phyloP scores from a whole-genome alignment of 2,329 filamentous ascomycete genomes.

The Stagonosporopsis vannaccii region DNA sequence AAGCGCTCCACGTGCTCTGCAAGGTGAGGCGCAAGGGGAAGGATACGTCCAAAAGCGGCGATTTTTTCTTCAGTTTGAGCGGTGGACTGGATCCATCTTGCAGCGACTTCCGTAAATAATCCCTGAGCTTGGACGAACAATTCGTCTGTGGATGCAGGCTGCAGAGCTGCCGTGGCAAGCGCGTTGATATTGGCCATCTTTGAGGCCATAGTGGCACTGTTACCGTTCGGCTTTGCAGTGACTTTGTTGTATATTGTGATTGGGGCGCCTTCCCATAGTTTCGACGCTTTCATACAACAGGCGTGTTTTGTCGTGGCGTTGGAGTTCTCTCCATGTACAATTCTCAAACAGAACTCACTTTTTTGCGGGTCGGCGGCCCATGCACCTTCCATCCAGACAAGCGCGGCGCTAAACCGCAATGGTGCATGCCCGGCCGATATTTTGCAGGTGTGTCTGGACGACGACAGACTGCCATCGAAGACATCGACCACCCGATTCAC shows the following conservation, averaged over 20 bases:
- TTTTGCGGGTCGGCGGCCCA: constrained; percentile 21
- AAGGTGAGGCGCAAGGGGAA: constrained; percentile 84
- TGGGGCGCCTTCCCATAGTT: constrained; percentile 48
- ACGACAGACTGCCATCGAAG: constrained; percentile 26
- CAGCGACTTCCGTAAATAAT: constrained; percentile 81
- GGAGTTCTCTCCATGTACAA: constrained; percentile 16
- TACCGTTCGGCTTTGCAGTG: constrained; percentile 29
- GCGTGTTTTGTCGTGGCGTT: constrained; percentile 27
- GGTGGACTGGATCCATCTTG: constrained; percentile 71
- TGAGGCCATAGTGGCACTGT: constrained; percentile 23
- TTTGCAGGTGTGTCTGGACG: constrained; percentile 24
- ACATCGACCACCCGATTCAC: constrained; percentile 27
- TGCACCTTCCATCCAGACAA: neutral
- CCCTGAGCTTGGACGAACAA: constrained; percentile 78
- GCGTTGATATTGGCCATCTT: constrained; percentile 38
- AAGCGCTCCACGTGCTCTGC: constrained; percentile 71
- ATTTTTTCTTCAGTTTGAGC: constrained; percentile 54
- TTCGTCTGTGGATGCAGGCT: constrained; percentile 72
- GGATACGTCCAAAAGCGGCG: constrained; percentile 77
- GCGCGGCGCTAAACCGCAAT: constrained; percentile 31
- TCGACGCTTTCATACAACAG: constrained; percentile 37
- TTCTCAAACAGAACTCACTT: constrained; percentile 24
- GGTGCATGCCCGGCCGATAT: constrained; percentile 33
- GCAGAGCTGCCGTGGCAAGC: constrained; percentile 56
- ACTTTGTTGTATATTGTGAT: constrained; percentile 17